Percentiles rank a stretch among this genome's conserved stretches.
Conservation (phyloP, 805 yeast genomes). For the Wilhelminamyces savonicus region DNA sequence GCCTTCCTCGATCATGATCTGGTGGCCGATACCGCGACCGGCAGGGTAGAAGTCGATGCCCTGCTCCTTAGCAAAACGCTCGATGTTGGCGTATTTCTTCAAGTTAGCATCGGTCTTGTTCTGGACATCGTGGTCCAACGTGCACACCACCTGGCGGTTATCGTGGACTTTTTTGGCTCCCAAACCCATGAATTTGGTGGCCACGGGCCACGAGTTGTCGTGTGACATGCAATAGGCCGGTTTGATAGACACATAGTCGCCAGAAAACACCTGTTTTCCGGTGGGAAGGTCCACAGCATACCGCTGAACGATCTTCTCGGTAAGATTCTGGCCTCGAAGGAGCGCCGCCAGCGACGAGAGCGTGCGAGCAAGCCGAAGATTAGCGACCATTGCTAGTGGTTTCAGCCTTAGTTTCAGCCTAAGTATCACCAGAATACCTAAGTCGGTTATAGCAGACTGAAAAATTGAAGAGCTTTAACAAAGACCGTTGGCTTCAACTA, state of each 20-base stretch:
- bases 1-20: constrained; percentile 98
- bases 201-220: constrained; percentile 99
- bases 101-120: constrained; percentile 85
- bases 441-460: too few relatives aligned
- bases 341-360: constrained; percentile 2
- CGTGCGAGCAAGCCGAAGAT: neutral
- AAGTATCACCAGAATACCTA: constrained; percentile 1
- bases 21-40: constrained; percentile 98
- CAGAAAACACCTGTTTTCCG: constrained; percentile 74
- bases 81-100: constrained; percentile 82
- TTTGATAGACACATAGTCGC: constrained; percentile 90
- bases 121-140: constrained; percentile 97
- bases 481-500: too few relatives aligned
- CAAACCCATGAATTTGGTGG: constrained; percentile 88
- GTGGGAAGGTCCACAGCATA: constrained; percentile 81
- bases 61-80: constrained; percentile 81
- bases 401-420: neutral
- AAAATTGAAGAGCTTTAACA: too few relatives aligned
- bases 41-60: constrained; percentile 98
- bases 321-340: constrained; percentile 66
- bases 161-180: constrained; percentile 84
- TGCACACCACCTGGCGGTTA: constrained; percentile 88
- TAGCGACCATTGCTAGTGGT: constrained; percentile 1
- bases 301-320: constrained; percentile 92
- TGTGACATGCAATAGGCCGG: constrained; percentile 99